Base-by-base conservation (phyloP, 176 grass and related monocot species). In the Cocos nucifera region DNA sequence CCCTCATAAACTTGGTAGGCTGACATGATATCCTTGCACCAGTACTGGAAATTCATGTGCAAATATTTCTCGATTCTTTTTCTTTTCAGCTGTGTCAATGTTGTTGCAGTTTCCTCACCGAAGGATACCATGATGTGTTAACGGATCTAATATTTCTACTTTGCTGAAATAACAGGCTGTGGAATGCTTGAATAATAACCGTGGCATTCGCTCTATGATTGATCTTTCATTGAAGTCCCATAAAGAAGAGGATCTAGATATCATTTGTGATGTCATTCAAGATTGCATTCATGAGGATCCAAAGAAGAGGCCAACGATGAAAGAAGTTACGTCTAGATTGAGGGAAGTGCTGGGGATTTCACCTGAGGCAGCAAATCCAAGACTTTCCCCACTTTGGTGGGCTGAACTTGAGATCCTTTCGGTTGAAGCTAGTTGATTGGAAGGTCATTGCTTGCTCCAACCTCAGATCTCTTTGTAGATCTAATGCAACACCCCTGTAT, bases 341-440 rank as follows among this genome's bases (percentile, higher is more conserved):
- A 59, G 72, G 30, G 84, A 81, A 65, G 75, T 70, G 15, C 17
- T 89, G 18, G 56, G 62, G 14, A 92, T 98, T 75, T 81, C 88
- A n/a, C 81, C 93, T 1, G 88, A 98, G 71, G 84, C 87, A 39
- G 88, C 93, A 51, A 86, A 79, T 0, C 93, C 93, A 0, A 85
- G 85, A 27, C 72, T 89, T 56, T 98, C 88, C 58, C 93, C 93
- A 12, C 93, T 98, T 64, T 98, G 93, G 93, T 98, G 93, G 93
- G 93, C 93, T 15, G 93, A 98, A 75, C 84, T 98, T 57, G 94
- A 98, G 85, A 92, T 98, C 62, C 94, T 98, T 60, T 89, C 94
- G 23, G 84, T 82, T 51, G 88, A 98, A 89, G 85, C 87, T 73
- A 91, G 79, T 72, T 98, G 85, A 86, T 72, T 61, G 1, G 64